These are phyloP conservation scores for Clitopilus hobsonii DNA, from an alignment of 768 basidiomycete species.

Conservation along the genomic window DNA sequence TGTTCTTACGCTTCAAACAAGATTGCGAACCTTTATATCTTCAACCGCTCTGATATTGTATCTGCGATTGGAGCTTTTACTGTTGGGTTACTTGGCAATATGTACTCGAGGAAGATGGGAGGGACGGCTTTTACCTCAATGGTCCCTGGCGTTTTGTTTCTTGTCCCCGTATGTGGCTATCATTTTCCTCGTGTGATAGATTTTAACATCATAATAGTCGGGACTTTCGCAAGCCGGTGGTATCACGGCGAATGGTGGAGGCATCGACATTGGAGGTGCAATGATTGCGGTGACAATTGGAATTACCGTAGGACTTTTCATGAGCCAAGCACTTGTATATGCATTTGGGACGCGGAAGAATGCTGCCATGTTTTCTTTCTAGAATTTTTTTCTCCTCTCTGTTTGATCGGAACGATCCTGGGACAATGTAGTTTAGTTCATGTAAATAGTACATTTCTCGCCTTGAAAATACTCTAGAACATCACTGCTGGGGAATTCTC, in stretches of 20 bases:
- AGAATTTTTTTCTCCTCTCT: slow-evolving; percentile 2
- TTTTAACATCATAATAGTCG: slow-evolving; percentile 39
- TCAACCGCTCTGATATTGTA: slow-evolving; percentile 79
- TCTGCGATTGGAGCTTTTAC: slow-evolving; percentile 84
- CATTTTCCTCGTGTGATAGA: not conserved
- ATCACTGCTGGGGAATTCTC: slow-evolving; percentile 89
- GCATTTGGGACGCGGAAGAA: slow-evolving; percentile 82
- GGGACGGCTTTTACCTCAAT: slow-evolving; percentile 89
- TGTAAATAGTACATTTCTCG: not conserved
- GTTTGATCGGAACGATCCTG: too few species aligned
- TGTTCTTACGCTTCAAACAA: slow-evolving; percentile 76
- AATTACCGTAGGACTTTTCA: slow-evolving; percentile 86
- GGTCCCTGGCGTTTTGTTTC: slow-evolving; percentile 84
- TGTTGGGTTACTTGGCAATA: slow-evolving; percentile 72
- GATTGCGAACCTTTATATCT: slow-evolving; percentile 79
- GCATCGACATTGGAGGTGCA: slow-evolving; percentile 80
- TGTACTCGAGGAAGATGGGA: slow-evolving; percentile 77
- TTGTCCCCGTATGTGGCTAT: slow-evolving; percentile 67
- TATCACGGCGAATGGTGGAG: slow-evolving; percentile 74
- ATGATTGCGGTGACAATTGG: slow-evolving; percentile 91
- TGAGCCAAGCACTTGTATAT: slow-evolving; percentile 84
- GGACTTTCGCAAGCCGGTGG: slow-evolving; percentile 85
- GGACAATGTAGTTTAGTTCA: not conserved
- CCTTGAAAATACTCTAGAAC: slow-evolving; percentile 47
- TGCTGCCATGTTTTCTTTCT: slow-evolving; percentile 84